Evolutionary conservation across 495 filamentous ascomycete genomes (phyloP), one percentile per base, ranked within the genome.

Genomic region (Hyaloscypha bicolor): DNA sequence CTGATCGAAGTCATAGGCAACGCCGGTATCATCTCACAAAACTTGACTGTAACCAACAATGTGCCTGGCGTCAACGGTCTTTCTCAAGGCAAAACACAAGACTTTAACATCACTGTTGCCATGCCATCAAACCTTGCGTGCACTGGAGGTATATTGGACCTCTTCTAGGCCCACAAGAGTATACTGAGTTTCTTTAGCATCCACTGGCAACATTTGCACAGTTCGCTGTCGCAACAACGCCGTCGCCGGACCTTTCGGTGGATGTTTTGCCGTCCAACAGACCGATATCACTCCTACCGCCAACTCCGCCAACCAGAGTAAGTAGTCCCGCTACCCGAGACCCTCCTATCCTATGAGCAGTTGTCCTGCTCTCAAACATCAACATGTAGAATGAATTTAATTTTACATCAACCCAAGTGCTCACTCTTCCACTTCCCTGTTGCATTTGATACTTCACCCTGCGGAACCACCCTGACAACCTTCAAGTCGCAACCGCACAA

Each of bases 211-310:
- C 51, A 79, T 87, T 56, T 87, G 85, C 78, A 85, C 85, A 21
- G 79, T 86, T 9, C 77, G 85, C 2, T 82, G 86, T 72, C 73
- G 82, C 14, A 88, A 88, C 71, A 81, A 78, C 45, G 85, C 85
- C 11, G 75, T 80, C 12, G 85, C 86, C 0, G 85, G 85, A 0
- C 84, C 85, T 2, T 88, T 87, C 70, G 85, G 85, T 62, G 80
- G 79, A 22, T 82, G 81, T 63, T 82, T 83, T 66, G 77, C 81
- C 31, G 80, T 83, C 1, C 79, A 83, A 65, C 81, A 83, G 42
- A 67, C 66, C 19, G 79, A 81, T 61, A 68, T 70, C 0, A 63
- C 71, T 11, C 65, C 78, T 8, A 75, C 63, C 33, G 39, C 68
- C 45, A 81, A 81, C 74, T 76, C 74, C 6, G 72, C 79, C 11